Evolutionary conservation across 768 basidiomycete genomes (phyloP).

Genomic region (Phallus indusiatus): DNA sequence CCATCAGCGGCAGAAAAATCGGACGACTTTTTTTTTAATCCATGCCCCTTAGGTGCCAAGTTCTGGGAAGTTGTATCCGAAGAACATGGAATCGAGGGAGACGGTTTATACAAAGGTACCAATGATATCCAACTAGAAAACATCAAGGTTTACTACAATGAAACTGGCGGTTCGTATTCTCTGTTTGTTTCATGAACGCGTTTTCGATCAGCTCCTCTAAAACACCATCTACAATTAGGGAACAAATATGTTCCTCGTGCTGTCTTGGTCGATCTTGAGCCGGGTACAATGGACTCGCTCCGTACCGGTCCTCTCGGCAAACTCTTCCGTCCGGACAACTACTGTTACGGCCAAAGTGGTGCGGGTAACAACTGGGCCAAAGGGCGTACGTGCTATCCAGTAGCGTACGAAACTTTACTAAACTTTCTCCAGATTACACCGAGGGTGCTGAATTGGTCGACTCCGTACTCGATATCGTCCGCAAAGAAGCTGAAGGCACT

Average conservation of each 20-base stretch:
- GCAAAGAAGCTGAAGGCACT: constrained; percentile 96
- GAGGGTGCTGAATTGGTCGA: constrained; percentile 99
- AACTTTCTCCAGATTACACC: constrained; percentile 57
- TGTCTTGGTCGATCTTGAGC: constrained; percentile 94
- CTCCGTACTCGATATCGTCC: constrained; percentile 93
- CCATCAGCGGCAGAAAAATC: constrained; percentile 13
- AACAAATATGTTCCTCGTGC: constrained; percentile 99
- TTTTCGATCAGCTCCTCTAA: not conserved
- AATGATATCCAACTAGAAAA: constrained; percentile 95
- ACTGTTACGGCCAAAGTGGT: constrained; percentile 95
- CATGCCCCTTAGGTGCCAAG: constrained; percentile 58
- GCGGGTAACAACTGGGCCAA: constrained; percentile 99
- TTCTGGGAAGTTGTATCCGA: constrained; percentile 99
- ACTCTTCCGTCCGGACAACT: constrained; percentile 97
- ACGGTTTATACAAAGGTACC: constrained; percentile 89
- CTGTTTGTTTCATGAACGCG: not conserved
- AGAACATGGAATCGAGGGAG: constrained; percentile 92
- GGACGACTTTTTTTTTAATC: constrained; percentile 10
- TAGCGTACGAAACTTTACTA: constrained; percentile 9
- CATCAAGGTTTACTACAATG: constrained; percentile 98
- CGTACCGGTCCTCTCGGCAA: constrained; percentile 83
- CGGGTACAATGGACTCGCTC: constrained; percentile 92
- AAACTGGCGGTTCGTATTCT: constrained; percentile 48
- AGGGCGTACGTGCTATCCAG: constrained; percentile 68
- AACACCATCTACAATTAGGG: constrained; percentile 16